These are phyloP conservation scores for Epichloe hybrida DNA, from an alignment of 2,329 filamentous ascomycete species.

Conservation along the genomic window DNA sequence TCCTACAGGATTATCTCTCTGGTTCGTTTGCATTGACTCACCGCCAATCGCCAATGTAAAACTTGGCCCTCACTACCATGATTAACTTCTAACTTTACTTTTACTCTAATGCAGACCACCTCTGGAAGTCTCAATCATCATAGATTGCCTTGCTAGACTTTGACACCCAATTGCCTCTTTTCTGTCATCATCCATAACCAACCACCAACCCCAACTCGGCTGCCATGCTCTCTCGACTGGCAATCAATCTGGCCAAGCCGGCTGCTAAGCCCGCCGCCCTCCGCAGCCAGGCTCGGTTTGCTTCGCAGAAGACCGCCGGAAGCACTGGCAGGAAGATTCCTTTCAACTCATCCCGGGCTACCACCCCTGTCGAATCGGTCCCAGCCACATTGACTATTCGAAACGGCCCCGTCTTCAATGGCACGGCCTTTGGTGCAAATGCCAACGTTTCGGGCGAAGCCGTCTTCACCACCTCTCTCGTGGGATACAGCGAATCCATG, in stretches of 20 bases:
- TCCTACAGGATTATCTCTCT: conserved; percentile 58
- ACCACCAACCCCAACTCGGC: conserved; percentile 4
- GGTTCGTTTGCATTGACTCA: conserved; percentile 35
- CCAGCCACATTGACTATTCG: conserved; percentile 86
- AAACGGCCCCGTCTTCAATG: conserved; percentile 90
- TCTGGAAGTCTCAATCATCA: conserved; percentile 27
- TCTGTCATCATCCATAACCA: background rate
- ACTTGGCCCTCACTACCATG: conserved; percentile 14
- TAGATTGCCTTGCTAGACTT: conserved; percentile 8
- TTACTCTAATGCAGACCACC: conserved; percentile 21
- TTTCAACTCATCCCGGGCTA: conserved; percentile 41
- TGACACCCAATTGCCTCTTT: background rate
- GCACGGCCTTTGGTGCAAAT: conserved; percentile 92
- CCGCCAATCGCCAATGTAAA: conserved; percentile 19
- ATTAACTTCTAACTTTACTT: conserved; percentile 1
- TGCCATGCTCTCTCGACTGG: conserved; percentile 48
- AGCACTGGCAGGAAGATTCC: conserved; percentile 60
- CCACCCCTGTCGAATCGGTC: conserved; percentile 42
- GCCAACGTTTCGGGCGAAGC: conserved; percentile 95
- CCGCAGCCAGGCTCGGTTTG: conserved; percentile 24
- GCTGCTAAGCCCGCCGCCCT: conserved; percentile 30
- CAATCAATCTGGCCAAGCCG: conserved; percentile 38
- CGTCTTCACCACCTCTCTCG: conserved; percentile 94
- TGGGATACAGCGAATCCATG: conserved; percentile 94
- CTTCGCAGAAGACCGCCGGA: conserved; percentile 33